These are phyloP conservation scores for Rhizopus delemar DNA, from an alignment of 371 early-diverging fungal species.

Conservation along the genomic window DNA sequence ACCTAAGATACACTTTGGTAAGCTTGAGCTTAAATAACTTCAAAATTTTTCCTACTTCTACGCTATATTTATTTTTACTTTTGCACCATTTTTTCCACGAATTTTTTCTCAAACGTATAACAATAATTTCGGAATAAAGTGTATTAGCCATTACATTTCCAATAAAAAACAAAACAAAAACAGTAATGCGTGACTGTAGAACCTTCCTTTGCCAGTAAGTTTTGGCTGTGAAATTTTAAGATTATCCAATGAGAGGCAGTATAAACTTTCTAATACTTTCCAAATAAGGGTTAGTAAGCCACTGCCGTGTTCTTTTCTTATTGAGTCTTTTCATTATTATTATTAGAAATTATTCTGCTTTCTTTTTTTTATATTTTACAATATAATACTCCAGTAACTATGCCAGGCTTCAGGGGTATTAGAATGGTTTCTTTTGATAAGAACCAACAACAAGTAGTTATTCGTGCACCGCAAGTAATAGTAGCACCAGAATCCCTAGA, in stretches of 20 bases:
- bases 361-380: not conserved
- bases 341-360: not conserved
- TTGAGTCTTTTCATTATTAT: not conserved
- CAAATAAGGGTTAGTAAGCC: not conserved
- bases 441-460: constrained; percentile 1
- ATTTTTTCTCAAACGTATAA: too few relatives aligned
- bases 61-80: too few relatives aligned
- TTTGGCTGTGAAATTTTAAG: too few relatives aligned
- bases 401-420: constrained; percentile 3
- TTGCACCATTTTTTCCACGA: too few relatives aligned
- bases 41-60: too few relatives aligned
- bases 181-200: not conserved
- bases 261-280: not conserved
- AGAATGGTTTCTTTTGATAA: constrained; percentile 6
- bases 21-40: too few relatives aligned
- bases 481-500: not conserved
- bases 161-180: too few relatives aligned
- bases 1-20: too few relatives aligned
- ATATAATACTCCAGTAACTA: not conserved
- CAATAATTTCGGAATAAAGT: too few relatives aligned
- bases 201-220: too few relatives aligned
- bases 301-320: constrained; percentile 2
- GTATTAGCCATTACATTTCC: too few relatives aligned
- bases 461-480: not conserved
- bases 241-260: not conserved